Percentiles rank a stretch among this genome's conserved stretches.
Evolutionary conservation across 208 protist species (phyloP).

Genomic region (Angomonas ambiguus): DNA sequence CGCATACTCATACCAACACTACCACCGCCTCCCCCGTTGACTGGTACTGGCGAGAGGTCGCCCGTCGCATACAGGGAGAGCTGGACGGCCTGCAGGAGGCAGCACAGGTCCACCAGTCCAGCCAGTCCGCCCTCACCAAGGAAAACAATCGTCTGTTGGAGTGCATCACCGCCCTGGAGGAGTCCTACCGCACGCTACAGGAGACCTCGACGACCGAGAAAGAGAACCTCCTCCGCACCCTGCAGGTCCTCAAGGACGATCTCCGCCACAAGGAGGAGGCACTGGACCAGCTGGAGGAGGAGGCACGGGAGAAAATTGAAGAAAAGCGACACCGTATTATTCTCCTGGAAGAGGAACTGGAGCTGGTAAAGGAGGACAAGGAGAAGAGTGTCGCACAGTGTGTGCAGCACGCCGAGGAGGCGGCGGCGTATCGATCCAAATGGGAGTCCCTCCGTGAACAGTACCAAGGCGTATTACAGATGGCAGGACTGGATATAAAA

Average conservation of each 20-base stretch:
- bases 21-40: neutral
- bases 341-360: slow-evolving; percentile 39
- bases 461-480: neutral
- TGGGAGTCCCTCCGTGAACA: slow-evolving; percentile 9
- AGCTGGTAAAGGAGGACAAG: slow-evolving; percentile 21
- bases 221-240: slow-evolving; percentile 67
- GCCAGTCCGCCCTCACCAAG: slow-evolving; percentile 29
- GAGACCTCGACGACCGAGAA: slow-evolving; percentile 31
- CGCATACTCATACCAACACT: neutral
- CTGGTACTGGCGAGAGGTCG: slow-evolving; percentile 29
- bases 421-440: slow-evolving; percentile 9
- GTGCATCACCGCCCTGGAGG: slow-evolving; percentile 11
- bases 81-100: slow-evolving; percentile 32
- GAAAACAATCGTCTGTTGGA: slow-evolving; percentile 60
- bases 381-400: slow-evolving; percentile 27
- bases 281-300: slow-evolving; percentile 51
- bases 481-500: neutral
- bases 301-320: slow-evolving; percentile 66
- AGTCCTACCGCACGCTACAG: slow-evolving; percentile 18
- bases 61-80: slow-evolving; percentile 17
- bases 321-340: slow-evolving; percentile 65
- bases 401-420: slow-evolving; percentile 20
- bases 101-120: slow-evolving; percentile 25
- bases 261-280: slow-evolving; percentile 52
- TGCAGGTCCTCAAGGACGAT: slow-evolving; percentile 62